Conservation (phyloP, 2,329 filamentous ascomycete species). For the Pestalotiopsis sp. region DNA sequence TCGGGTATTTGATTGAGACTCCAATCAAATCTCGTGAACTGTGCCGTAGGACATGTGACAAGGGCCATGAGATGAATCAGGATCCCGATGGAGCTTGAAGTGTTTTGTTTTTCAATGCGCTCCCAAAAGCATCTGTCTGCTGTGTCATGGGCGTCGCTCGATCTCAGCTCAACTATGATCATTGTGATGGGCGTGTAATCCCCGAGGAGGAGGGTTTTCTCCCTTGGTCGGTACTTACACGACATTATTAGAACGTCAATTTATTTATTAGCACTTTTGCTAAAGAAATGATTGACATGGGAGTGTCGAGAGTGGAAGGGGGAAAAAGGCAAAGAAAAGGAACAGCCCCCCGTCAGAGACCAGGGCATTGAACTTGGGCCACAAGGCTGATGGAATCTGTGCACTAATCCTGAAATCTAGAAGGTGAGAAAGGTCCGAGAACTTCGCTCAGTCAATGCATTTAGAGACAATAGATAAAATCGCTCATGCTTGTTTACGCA, state of each 20-base stretch:
- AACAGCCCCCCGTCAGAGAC: no score
- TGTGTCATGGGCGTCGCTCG: background rate
- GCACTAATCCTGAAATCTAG: no score
- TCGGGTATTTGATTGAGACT: background rate
- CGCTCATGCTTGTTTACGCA: background rate
- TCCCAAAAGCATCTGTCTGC: background rate
- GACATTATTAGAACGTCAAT: no score
- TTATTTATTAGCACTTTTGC: no score
- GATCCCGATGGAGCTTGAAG: background rate
- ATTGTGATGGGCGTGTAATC: background rate
- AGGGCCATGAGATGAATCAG: background rate
- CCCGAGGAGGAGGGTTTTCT: no score
- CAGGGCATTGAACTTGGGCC: no score
- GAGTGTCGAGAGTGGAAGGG: background rate
- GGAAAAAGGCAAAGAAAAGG: background rate
- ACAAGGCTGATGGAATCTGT: no score
- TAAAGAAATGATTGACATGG: no score
- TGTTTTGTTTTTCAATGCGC: background rate
- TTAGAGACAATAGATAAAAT: background rate
- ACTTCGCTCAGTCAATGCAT: background rate
- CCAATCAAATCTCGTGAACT: background rate
- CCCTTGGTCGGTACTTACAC: no score
- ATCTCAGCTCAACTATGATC: background rate
- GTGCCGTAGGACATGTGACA: background rate
- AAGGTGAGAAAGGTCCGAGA: no score